Evolutionary conservation across 805 yeast genomes (phyloP), one percentile per base, ranked within the genome.

Genomic region (Metschnikowia amazonensis): DNA sequence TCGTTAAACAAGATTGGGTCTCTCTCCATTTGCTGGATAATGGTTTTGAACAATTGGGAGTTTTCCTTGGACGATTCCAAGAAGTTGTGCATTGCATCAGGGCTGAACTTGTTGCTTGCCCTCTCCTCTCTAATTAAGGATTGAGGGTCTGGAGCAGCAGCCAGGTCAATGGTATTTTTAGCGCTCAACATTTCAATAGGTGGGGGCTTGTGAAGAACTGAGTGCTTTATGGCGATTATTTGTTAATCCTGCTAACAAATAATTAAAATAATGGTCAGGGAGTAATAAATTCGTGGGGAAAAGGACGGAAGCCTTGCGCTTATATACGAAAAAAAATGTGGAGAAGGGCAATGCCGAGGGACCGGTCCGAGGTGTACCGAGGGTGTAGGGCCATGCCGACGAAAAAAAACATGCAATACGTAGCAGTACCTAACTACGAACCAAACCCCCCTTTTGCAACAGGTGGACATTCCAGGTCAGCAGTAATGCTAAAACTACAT

Each of bases 61-160:
- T 46, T 46, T 37, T 58, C 60, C 43, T 48, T 39, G 25, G 57
- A 48, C 5, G 55, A 53, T 46, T 61, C 65, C 47, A 61, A 56
- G 47, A 60, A 61, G 47, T 53, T 38, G 49, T 60, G 59, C 65
- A 61, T 61, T 20, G 42, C 30, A 14, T 47, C 48, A 5, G 60
- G 56, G 48, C 57, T 50, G 43, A 60, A 57, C 29, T 39, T 46
- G 39, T 51, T 52, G 16, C 34, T 43, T 23, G 45, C 53, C 27
- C 65, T 47, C 43, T 61, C 65, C 30, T 43, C 47, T 23, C 45
- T 47, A 48, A 61, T 56, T 29, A 50, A 47, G 14, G 46, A 48
- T 34, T 43, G 51, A 8, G 65, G 65, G 45, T 59, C 49, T 18
- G 65, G 65, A 14, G 53, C 56, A 4, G 53, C 51, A 10, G 50